These are phyloP conservation scores for Eragrostis curvula DNA, from an alignment of 176 grass and related monocot genomes.

Conservation along the genomic window DNA sequence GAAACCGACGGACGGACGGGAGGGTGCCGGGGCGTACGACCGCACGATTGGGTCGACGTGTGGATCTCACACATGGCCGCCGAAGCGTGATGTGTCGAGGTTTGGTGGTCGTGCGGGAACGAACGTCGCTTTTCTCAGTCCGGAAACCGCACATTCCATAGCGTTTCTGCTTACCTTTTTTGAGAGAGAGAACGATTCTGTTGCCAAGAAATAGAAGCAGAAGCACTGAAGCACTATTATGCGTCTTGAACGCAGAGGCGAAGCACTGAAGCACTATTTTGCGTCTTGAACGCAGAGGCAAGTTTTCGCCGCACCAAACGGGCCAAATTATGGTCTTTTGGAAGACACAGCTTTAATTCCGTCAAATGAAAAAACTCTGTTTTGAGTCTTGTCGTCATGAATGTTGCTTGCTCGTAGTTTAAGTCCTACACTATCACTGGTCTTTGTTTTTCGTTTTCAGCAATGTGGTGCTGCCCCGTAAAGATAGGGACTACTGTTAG, in stretches of 20 bases:
- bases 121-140: background rate
- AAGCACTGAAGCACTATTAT: no score
- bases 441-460: no score
- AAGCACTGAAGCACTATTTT: no score
- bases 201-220: background rate
- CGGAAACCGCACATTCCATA: constrained; percentile 1
- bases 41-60: constrained; percentile 9
- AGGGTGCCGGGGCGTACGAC: background rate
- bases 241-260: no score
- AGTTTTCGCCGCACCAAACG: background rate
- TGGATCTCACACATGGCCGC: background rate
- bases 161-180: background rate
- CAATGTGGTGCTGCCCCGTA: no score
- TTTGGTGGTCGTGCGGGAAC: background rate
- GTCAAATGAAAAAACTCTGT: background rate
- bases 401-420: no score
- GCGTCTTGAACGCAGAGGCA: constrained; percentile 6
- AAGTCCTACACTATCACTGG: no score
- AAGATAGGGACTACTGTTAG: no score
- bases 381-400: no score
- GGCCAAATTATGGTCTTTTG: background rate
- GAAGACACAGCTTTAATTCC: no score
- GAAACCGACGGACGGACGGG: constrained; percentile 4
- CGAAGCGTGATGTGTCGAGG: background rate
- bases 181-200: background rate